A percentile compares a stretch with the other conserved stretches of the same genome.
Evolutionary conservation across 306 rosid genomes (phyloP).

Genomic region (Oemleria cerasiformis): DNA sequence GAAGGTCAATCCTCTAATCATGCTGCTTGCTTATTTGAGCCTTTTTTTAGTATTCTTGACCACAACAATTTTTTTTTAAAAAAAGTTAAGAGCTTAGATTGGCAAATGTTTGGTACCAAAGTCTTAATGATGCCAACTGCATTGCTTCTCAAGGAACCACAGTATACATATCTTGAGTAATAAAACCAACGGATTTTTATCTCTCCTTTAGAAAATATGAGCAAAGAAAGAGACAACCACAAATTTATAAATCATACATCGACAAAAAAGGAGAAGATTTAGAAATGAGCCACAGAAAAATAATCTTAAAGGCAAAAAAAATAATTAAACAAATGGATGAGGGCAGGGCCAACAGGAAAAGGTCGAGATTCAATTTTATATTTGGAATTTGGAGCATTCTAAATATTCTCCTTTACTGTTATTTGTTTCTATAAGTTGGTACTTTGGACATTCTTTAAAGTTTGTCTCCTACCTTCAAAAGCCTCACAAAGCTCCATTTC

Average conservation of each 20-base stretch:
- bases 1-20: slow-evolving; percentile 5
- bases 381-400: slow-evolving; percentile 33
- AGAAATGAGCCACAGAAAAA: slow-evolving; percentile 18
- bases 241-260: background rate
- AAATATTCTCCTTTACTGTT: background rate
- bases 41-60: background rate
- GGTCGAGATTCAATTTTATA: slow-evolving; percentile 32
- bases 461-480: slow-evolving; percentile 39
- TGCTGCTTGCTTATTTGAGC: slow-evolving; percentile 7
- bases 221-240: background rate
- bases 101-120: slow-evolving; percentile 11
- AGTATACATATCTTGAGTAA: no score
- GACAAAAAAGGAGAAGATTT: slow-evolving; percentile 1
- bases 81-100: slow-evolving; percentile 1
- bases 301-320: background rate
- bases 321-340: slow-evolving; percentile 34
- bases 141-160: slow-evolving; percentile 15
- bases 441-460: slow-evolving; percentile 41
- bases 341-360: slow-evolving; percentile 32
- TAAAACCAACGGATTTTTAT: background rate
- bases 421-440: slow-evolving; percentile 26
- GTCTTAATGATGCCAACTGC: slow-evolving; percentile 22
- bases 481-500: slow-evolving; percentile 37
- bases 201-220: background rate
- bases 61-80: background rate